phyloP scores from a whole-genome alignment of 2,329 filamentous ascomycete genomes.

The Scedosporium apiospermum region DNA sequence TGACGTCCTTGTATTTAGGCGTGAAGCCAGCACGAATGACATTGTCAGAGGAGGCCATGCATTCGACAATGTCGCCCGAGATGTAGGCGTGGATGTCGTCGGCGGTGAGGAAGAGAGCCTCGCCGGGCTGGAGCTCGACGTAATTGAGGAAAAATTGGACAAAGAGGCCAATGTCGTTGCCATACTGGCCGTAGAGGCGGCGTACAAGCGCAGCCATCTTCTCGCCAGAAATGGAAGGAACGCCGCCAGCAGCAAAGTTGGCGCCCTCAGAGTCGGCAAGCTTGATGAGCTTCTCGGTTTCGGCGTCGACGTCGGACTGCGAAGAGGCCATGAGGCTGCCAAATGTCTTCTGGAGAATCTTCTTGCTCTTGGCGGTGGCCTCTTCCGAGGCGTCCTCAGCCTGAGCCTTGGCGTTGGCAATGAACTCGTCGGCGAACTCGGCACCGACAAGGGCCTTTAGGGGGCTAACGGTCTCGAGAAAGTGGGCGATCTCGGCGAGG shows the following conservation, averaged over 20 bases:
- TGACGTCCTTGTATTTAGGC: conserved; percentile 95
- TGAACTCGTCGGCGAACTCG: conserved; percentile 48
- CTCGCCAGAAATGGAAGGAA: conserved; percentile 55
- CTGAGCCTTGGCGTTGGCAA: conserved; percentile 28
- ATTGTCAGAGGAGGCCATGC: conserved; percentile 98
- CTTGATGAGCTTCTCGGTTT: conserved; percentile 59
- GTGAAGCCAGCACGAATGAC: conserved; percentile 96
- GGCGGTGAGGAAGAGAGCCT: conserved; percentile 91
- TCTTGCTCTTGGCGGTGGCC: conserved; percentile 50
- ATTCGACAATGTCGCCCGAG: conserved; percentile 92
- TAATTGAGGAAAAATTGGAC: conserved; percentile 97
- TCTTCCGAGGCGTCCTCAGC: conserved; percentile 35
- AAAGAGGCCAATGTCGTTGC: conserved; percentile 83
- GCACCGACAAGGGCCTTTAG: conserved; percentile 60
- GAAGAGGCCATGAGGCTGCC: conserved; percentile 71
- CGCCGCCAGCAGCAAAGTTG: conserved; percentile 66
- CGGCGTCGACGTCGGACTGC: conserved; percentile 41
- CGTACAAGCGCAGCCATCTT: conserved; percentile 68
- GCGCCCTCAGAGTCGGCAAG: conserved; percentile 59
- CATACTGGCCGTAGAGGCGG: conserved; percentile 75
- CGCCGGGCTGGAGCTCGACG: conserved; percentile 75
- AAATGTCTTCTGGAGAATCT: conserved; percentile 68
- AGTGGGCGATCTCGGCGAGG: conserved; percentile 75
- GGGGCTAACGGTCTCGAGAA: conserved; percentile 50
- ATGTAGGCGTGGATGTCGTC: conserved; percentile 97